Base-by-base conservation (phyloP, 1,139 yeast species). In the Candida dubliniensis region DNA sequence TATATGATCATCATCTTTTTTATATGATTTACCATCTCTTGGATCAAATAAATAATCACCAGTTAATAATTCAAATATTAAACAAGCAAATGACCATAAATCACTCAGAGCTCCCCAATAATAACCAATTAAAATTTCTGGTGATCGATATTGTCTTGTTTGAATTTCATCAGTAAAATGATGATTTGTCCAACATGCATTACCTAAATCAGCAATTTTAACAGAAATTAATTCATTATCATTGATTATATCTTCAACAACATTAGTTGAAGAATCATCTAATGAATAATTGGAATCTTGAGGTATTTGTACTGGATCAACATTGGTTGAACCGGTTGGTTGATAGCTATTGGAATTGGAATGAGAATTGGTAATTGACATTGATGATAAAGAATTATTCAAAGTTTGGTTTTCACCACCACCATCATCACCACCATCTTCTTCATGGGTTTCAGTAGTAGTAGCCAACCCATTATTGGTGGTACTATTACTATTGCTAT, bases 101-200 rank as follows among this genome's bases (percentile, higher is more conserved):
- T 74, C 79, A 23, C 76, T 66, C 40, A 72, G 67, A 0, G 77
- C 74, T 4, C 79, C 79, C 79, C 79, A 74, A 47, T 72, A 76
- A 50, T 71, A 71, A 4, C 79, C 78, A 44, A 74, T 57, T 14
- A 74, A 59, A 2, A 74, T 75, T 53, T 74, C 79, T 1, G 79
- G 79, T 1, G 76, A 63, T 31, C 79, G 58, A 49, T 74, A 74
- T 51, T 74, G 79, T 44, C 79, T 60, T 9, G 79, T 74, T 58
- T 74, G 79, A 43, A 74, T 74, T 52, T 73, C 79, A 53, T 74
- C 78, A 4, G 79, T 74, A 53, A 74, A 74, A 54, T 74, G 79
- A 50, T 73, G 78, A 46, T 67, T 66, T 12, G 69, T 61, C 77
- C 78, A 74, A 51, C 78, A 73, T 10, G 79, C 78, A 52, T 74